Base-by-base conservation (phyloP, 352 stramenopile genomes). In the Phytophthora tubulina region DNA sequence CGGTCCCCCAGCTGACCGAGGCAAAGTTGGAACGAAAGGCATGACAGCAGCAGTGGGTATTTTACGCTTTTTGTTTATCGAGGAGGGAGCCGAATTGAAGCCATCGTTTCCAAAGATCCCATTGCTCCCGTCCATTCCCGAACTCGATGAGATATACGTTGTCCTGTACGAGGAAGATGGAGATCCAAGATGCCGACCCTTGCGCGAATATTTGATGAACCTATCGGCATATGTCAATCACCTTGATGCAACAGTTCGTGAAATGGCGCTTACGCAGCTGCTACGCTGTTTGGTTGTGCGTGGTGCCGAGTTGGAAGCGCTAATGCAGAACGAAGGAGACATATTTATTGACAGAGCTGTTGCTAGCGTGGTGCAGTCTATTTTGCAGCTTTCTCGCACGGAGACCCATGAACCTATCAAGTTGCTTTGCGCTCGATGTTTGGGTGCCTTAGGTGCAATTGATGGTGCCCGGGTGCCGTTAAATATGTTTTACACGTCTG, bases 371-470 rank as follows among this genome's bases (percentile, higher is more conserved):
- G 72, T 96, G 13, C 76, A 86, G 46, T 86, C 85, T n/a, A 72
- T 97, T 41, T 53, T 97, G 11, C 67, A 86, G 56, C 75, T 97
- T 46, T 85, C 85, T 10, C 79, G 79, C 10, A 88, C 78, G 1
- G 90, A 97, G 57, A 90, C 72, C 3, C 65, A 83, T 17, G 86
- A 91, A 56, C 71, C 42, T 8, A 88, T 93, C 48, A 93, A 95
- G 45, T 39, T 94, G 11, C 63, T 94, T 7, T 93, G 88, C 35
- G 83, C 88, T 33, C 81, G 89, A 10, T 94, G 86, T 36, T 72
- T 97, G 27, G 90, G 90, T 3, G 87, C 88, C 0, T 70, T 97
- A 14, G 88, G 90, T 7, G 90, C 90, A 31, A 90, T 97, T 54
- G 90, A 97, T 78, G 76, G 81, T 38, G 89, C 88, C 9, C 79